phyloP scores from a whole-genome alignment of 225 moss, liverwort and hornwort genomes.

The Marchantia polymorpha region DNA sequence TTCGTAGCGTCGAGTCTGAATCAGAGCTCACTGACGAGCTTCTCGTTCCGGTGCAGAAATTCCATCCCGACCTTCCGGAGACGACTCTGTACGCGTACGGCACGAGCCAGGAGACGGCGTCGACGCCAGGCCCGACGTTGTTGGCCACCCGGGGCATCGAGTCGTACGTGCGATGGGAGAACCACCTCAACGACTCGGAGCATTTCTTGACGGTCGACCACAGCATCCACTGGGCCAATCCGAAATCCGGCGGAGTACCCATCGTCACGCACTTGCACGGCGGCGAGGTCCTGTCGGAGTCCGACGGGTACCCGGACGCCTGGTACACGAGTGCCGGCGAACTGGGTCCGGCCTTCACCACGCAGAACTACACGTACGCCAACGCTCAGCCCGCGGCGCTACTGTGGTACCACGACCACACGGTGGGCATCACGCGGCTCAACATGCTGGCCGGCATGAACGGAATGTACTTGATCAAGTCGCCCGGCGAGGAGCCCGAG shows the following conservation, averaged over 20 bases:
- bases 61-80: conserved; percentile 23
- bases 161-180: conserved; percentile 32
- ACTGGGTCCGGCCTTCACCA: conserved; percentile 31
- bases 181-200: conserved; percentile 21
- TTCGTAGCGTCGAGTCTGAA: too few species aligned
- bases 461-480: conserved; percentile 33
- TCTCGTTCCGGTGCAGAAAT: conserved; percentile 15
- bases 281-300: conserved; percentile 37
- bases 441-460: conserved; percentile 50
- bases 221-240: conserved; percentile 52
- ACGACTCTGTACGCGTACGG: conserved; percentile 26
- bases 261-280: conserved; percentile 59
- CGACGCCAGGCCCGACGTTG: conserved; percentile 22
- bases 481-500: conserved; percentile 13
- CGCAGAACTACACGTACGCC: conserved; percentile 48
- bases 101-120: conserved; percentile 21
- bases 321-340: conserved; percentile 53
- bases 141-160: conserved; percentile 11
- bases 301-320: conserved; percentile 60
- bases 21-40: too few species aligned
- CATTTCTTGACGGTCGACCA: conserved; percentile 42
- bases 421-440: conserved; percentile 52
- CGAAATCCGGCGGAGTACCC: conserved; percentile 48
- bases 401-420: conserved; percentile 77
- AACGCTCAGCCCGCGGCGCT: conserved; percentile 49